A percentile compares a stretch with the other conserved stretches of the same genome.
phyloP scores from a whole-genome alignment of 768 basidiomycete species.

The Tricholoma terreum region DNA sequence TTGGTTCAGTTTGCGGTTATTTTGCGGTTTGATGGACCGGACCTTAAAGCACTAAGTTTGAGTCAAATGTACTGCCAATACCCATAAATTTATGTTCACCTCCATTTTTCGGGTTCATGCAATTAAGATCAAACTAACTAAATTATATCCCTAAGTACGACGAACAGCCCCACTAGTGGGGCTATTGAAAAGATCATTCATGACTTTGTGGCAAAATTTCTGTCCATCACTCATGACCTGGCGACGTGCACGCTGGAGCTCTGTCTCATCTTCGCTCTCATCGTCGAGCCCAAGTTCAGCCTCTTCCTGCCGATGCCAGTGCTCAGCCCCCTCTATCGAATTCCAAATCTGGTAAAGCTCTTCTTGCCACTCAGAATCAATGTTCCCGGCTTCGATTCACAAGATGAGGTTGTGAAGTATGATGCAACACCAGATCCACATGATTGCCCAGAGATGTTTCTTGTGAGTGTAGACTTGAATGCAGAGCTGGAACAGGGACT shows the following conservation, averaged over 20 bases:
- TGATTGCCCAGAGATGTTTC: too few relatives aligned
- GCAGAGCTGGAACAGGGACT: too few relatives aligned
- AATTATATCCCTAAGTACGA: neutral
- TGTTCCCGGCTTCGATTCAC: neutral
- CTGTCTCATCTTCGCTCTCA: neutral
- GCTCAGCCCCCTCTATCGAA: neutral
- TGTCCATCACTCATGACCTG: neutral
- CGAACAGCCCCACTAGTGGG: neutral
- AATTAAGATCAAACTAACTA: neutral
- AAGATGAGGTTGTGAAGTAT: neutral
- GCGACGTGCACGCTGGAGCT: neutral
- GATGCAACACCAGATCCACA: neutral
- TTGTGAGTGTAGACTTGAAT: too few relatives aligned
- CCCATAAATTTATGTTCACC: neutral
- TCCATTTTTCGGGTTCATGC: neutral
- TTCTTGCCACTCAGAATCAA: neutral
- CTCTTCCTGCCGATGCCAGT: neutral
- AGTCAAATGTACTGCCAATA: neutral
- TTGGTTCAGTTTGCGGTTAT: too few relatives aligned
- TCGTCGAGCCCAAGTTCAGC: neutral
- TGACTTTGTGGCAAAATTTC: neutral
- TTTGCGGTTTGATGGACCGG: too few relatives aligned
- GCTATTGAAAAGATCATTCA: neutral
- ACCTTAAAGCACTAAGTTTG: too few relatives aligned
- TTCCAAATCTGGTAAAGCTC: neutral